Base-by-base conservation (phyloP, 2,329 filamentous ascomycete genomes). In the Tolypocladium pustulatum region DNA sequence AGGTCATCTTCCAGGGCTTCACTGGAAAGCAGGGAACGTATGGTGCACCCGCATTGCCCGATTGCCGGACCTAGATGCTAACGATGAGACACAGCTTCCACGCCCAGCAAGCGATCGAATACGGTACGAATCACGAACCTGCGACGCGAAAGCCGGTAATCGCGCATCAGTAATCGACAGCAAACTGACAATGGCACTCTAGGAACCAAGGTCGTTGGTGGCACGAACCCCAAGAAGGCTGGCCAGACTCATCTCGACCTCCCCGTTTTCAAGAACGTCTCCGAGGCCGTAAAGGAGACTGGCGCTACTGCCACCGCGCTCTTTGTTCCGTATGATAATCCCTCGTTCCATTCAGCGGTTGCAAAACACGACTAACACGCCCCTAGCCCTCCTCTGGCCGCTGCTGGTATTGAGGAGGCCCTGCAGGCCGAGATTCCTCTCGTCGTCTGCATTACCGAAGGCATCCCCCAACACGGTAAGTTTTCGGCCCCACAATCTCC, bases 171-270 rank as follows among this genome's bases (percentile, higher is more conserved):
- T 5, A 34, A 6, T 34, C 30, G 49, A 40, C 22, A 22, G n/a
- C 12, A 32, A n/a, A 60, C 70, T 72, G 60, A 72, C 62, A 60
- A 58, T 56, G 38, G 55, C 34, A 25, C 57, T 62, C 38, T 60
- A 95, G 91, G 93, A 75, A 99, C 94, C 69, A 93, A 96, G 75
- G 91, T 99, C 66, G 91, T 99, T 66, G 94, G 94, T 75, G 94
- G 94, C 73, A 97, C 93, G 72, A 97, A 97, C 81, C 94, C 94
- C 73, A 97, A 96, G 84, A 99, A 99, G 82, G 94, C 94, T 65
- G 94, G 94, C 71, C 78, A 84, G 69, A 87, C 85, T 73, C 94
- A 99, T 77, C 86, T 99, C 63, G 91, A 86, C 73, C 88, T 89
- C 67, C 94, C 94, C 61, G 94, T 99, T 71, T 99, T 97, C 78